A percentile compares a stretch with the other conserved stretches of the same genome.
phyloP scores from a whole-genome alignment of 2,329 filamentous ascomycete genomes.

The Penicillium sp. region DNA sequence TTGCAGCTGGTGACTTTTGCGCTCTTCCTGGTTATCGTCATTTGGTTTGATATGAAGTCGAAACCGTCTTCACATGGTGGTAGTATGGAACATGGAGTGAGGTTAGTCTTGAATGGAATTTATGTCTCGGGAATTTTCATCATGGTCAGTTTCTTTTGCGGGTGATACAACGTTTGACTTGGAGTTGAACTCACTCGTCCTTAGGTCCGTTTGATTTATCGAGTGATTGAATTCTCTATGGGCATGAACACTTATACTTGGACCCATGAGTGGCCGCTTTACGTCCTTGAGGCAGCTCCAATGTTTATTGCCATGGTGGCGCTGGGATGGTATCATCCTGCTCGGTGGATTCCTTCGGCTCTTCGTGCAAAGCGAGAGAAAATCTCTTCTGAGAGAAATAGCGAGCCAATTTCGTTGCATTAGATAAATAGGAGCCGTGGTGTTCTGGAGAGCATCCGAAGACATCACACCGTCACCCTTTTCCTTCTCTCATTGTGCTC shows the following conservation, averaged over 20 bases:
- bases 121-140: background rate
- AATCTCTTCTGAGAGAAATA: background rate
- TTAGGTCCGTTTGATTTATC: constrained; percentile 58
- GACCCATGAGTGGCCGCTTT: constrained; percentile 58
- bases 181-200: constrained; percentile 28
- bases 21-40: background rate
- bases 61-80: background rate
- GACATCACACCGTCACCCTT: background rate
- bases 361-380: background rate
- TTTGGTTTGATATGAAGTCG: background rate
- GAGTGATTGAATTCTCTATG: constrained; percentile 58
- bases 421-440: background rate
- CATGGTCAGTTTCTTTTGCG: background rate
- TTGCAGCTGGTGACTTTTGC: constrained; percentile 1
- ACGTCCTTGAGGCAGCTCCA: constrained; percentile 56
- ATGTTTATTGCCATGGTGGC: constrained; percentile 51
- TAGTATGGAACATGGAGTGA: background rate
- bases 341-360: constrained; percentile 40
- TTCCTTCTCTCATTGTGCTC: background rate
- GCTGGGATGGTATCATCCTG: constrained; percentile 57
- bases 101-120: background rate
- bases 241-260: constrained; percentile 57
- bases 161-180: no score
- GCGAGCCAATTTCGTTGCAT: background rate
- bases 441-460: background rate